phyloP scores from a whole-genome alignment of 495 filamentous ascomycete genomes.

The Neurospora hispaniola region DNA sequence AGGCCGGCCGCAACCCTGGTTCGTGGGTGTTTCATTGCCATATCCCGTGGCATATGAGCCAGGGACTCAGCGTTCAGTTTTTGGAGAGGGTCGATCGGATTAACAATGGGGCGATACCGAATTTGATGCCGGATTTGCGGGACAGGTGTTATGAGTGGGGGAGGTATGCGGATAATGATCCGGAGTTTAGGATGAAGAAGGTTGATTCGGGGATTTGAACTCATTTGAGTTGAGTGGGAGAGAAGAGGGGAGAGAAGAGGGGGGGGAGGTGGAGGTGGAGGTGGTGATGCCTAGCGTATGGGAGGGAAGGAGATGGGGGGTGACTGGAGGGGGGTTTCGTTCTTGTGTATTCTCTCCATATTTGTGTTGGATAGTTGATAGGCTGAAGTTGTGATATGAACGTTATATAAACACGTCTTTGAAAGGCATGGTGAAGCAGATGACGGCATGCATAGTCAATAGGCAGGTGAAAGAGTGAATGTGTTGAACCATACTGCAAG shows the following conservation, averaged over 20 bases:
- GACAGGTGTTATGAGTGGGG: neutral
- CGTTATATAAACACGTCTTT: neutral
- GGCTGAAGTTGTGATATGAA: neutral
- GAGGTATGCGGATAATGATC: neutral
- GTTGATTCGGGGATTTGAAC: neutral
- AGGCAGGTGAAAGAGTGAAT: too few species aligned
- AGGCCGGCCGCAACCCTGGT: conserved; percentile 27
- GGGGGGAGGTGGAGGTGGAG: too few species aligned
- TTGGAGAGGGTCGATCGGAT: conserved; percentile 16
- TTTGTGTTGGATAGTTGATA: neutral
- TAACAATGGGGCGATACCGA: neutral
- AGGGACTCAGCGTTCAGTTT: conserved; percentile 36
- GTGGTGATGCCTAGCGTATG: too few species aligned
- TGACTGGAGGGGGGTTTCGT: neutral
- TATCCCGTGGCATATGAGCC: conserved; percentile 38
- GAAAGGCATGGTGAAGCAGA: neutral
- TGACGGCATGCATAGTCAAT: too few species aligned
- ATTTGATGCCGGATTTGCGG: neutral
- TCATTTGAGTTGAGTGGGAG: neutral
- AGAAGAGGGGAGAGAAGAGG: too few species aligned
- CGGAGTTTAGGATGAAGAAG: neutral
- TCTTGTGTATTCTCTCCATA: neutral
- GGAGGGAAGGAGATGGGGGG: neutral
- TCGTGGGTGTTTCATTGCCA: conserved; percentile 35
- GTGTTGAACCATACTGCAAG: too few species aligned